Evolutionary conservation across 2,329 filamentous ascomycete genomes (phyloP).

Genomic region (Aspergillus oerlinghausenensis): DNA sequence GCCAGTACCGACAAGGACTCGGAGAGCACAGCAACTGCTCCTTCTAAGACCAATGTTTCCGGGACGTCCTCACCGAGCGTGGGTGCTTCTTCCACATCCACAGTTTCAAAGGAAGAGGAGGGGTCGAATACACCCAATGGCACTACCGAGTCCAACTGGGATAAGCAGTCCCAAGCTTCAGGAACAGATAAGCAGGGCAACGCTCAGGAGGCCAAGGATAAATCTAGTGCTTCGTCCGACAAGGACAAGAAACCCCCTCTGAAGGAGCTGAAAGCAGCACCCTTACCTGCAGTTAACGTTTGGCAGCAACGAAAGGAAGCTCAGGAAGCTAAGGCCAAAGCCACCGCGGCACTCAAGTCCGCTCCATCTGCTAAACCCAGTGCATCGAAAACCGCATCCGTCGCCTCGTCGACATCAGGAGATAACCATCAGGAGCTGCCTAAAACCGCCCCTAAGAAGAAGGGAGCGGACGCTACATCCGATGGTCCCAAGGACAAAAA

Average conservation of each 20-base stretch:
- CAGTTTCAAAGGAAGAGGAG: slow-evolving; percentile 57
- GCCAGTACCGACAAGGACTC: slow-evolving; percentile 28
- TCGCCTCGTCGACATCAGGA: slow-evolving; percentile 24
- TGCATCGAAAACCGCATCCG: slow-evolving; percentile 22
- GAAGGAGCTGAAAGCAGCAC: slow-evolving; percentile 69
- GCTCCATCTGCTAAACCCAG: slow-evolving; percentile 16
- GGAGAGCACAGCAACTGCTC: slow-evolving; percentile 27
- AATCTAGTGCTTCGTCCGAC: slow-evolving; percentile 37
- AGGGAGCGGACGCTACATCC: slow-evolving; percentile 27
- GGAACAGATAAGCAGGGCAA: slow-evolving; percentile 54
- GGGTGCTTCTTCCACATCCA: slow-evolving; percentile 50
- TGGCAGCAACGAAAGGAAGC: slow-evolving; percentile 78
- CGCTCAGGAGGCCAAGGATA: slow-evolving; percentile 47
- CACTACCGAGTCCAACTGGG: slow-evolving; percentile 63
- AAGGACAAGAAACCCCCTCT: slow-evolving; percentile 58
- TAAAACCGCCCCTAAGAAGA: slow-evolving; percentile 39
- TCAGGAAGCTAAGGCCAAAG: slow-evolving; percentile 49
- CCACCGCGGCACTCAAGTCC: slow-evolving; percentile 26
- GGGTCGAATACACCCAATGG: slow-evolving; percentile 58
- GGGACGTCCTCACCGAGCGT: slow-evolving; percentile 52
- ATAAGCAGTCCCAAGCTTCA: slow-evolving; percentile 59
- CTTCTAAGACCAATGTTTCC: slow-evolving; percentile 33
- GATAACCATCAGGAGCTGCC: slow-evolving; percentile 38
- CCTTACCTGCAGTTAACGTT: slow-evolving; percentile 76
- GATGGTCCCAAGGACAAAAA: slow-evolving; percentile 32